A percentile compares a stretch with the other conserved stretches of the same genome.
These are phyloP conservation scores for Penicillium brasilianum DNA, from an alignment of 2,329 filamentous ascomycete genomes.

Conservation along the genomic window DNA sequence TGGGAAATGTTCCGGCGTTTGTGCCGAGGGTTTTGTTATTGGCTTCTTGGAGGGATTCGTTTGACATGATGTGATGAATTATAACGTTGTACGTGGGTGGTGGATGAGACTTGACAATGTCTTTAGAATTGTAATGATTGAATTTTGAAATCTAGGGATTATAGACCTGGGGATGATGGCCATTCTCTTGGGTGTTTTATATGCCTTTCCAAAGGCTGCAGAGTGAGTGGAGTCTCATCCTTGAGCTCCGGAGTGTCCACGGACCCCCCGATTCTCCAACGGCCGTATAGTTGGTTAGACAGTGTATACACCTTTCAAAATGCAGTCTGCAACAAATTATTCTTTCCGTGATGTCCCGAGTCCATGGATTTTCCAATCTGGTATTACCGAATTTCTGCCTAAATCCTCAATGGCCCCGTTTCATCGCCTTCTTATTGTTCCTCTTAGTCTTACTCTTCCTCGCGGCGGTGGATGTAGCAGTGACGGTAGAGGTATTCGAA, in stretches of 20 bases:
- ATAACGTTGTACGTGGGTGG: too few relatives aligned
- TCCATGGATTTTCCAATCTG: neutral
- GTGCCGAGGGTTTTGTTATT: conserved; percentile 14
- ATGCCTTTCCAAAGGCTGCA: neutral
- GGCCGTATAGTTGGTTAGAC: neutral
- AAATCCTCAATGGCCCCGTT: neutral
- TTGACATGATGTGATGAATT: too few relatives aligned
- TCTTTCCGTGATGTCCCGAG: too few relatives aligned
- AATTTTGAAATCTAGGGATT: too few relatives aligned
- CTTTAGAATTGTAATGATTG: neutral
- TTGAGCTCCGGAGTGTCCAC: neutral
- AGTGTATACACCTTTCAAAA: neutral
- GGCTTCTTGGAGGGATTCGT: conserved; percentile 6
- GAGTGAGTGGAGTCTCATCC: neutral
- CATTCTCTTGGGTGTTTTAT: neutral
- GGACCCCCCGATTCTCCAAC: neutral
- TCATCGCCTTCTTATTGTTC: neutral
- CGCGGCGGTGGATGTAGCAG: neutral
- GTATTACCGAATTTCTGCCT: neutral
- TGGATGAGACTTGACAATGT: neutral
- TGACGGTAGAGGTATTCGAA: neutral
- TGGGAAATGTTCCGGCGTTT: neutral
- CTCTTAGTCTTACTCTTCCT: neutral
- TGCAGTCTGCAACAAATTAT: neutral
- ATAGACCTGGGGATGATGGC: neutral